phyloP scores from a whole-genome alignment of 2,329 filamentous ascomycete species.

The Fusarium veterinarium region DNA sequence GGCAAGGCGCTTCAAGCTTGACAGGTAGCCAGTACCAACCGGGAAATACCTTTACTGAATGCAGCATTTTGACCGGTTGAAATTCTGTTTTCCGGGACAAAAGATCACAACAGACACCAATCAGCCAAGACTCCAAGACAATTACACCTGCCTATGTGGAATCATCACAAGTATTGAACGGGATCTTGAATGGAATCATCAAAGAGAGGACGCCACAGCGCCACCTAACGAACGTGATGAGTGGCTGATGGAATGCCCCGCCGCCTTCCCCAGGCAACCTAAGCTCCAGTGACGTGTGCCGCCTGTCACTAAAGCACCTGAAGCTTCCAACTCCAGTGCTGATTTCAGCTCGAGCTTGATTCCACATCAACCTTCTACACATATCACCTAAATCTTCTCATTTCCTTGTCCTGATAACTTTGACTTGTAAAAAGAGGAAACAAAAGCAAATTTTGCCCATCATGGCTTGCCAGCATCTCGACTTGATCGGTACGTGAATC shows the following conservation, averaged over 20 bases:
- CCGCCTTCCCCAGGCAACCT: conserved; percentile 24
- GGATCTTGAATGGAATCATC: not conserved
- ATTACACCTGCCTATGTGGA: not conserved
- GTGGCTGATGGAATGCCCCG: conserved; percentile 18
- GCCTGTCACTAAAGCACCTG: conserved; percentile 7
- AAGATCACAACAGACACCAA: not conserved
- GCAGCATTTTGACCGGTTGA: too few relatives aligned
- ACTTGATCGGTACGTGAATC: conserved; percentile 43
- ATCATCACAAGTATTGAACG: not conserved
- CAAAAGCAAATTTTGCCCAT: not conserved
- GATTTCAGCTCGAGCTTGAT: conserved; percentile 16
- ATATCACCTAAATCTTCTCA: not conserved
- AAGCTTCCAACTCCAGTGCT: conserved; percentile 18
- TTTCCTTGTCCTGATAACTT: not conserved
- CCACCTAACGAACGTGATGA: not conserved
- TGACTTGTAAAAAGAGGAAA: not conserved
- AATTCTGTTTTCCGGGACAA: rapidly evolving
- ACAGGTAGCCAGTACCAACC: rapidly evolving
- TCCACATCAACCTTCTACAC: conserved; percentile 7
- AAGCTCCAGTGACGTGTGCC: conserved; percentile 37
- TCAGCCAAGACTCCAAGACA: rapidly evolving
- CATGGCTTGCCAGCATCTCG: conserved; percentile 46
- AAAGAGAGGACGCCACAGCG: not conserved
- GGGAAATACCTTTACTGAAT: rapidly evolving
- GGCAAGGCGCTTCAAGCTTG: not conserved